Evolutionary conservation across 1,284 basidiomycete species (phyloP).

Genomic region (Vanrija sp.): DNA sequence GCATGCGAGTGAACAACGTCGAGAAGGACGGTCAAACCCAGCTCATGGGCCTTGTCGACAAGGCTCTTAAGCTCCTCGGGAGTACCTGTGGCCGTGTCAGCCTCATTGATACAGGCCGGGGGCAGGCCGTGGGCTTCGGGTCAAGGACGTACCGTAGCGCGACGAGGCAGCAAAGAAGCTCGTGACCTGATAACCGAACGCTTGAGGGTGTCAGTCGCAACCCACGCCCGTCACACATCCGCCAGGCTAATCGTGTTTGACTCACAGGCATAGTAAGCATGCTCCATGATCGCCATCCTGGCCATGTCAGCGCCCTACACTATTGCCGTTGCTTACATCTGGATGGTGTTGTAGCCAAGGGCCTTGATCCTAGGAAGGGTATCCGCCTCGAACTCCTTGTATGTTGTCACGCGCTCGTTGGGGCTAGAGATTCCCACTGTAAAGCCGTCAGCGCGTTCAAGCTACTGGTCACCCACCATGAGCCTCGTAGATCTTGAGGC

Average conservation of each 20-base stretch:
- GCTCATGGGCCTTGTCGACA: constrained; percentile 86
- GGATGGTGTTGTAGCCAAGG: constrained; percentile 93
- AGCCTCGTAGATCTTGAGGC: constrained; percentile 89
- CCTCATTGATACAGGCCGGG: background rate
- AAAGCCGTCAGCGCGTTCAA: background rate
- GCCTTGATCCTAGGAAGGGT: constrained; percentile 81
- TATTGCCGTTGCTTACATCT: constrained; percentile 55
- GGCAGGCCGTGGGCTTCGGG: too few species aligned
- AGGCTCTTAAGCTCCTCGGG: constrained; percentile 95
- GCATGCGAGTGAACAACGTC: constrained; percentile 98
- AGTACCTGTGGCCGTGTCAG: constrained; percentile 51
- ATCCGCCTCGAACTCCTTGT: constrained; percentile 88
- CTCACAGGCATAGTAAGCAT: constrained; percentile 95
- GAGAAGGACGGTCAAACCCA: constrained; percentile 88
- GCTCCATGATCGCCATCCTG: constrained; percentile 92
- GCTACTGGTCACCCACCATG: constrained; percentile 53
- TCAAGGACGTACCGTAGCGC: constrained; percentile 63
- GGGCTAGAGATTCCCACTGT: constrained; percentile 87
- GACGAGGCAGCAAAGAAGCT: constrained; percentile 97
- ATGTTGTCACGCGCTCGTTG: constrained; percentile 82
- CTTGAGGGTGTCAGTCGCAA: constrained; percentile 48
- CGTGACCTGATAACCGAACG: constrained; percentile 97
- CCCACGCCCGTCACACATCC: too few species aligned
- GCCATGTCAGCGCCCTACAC: constrained; percentile 7
- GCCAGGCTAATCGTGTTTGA: constrained; percentile 12